Evolutionary conservation across 2,329 filamentous ascomycete species (phyloP).

Genomic region (Rosellinia necatrix): DNA sequence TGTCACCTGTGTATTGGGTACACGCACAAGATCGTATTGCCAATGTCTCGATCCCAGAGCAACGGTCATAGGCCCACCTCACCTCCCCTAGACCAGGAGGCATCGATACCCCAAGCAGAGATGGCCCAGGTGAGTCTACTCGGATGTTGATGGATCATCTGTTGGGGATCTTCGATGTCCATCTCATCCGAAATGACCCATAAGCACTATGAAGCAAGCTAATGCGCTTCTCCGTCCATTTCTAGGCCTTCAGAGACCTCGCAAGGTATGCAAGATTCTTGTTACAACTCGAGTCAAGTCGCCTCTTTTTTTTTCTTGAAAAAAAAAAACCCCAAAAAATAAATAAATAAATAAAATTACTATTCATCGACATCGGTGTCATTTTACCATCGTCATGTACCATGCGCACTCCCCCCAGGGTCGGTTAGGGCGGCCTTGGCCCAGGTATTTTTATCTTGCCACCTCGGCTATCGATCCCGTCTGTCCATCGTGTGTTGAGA

Average conservation of each 20-base stretch:
- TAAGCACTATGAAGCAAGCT: constrained; percentile 22
- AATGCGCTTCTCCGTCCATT: constrained; percentile 26
- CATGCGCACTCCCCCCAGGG: neutral
- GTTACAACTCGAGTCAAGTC: too few relatives aligned
- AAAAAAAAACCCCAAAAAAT: too few relatives aligned
- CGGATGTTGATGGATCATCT: neutral
- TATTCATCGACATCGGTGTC: too few relatives aligned
- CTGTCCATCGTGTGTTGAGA: too few relatives aligned
- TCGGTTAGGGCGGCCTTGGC: neutral
- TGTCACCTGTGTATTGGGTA: too few relatives aligned
- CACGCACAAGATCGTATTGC: constrained; percentile 25
- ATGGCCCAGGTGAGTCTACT: constrained; percentile 34
- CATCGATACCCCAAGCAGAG: constrained; percentile 32
- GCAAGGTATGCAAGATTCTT: constrained; percentile 41
- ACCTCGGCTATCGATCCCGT: too few relatives aligned
- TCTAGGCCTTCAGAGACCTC: constrained; percentile 43
- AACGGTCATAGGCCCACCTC: constrained; percentile 19
- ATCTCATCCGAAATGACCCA: neutral
- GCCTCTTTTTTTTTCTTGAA: too few relatives aligned
- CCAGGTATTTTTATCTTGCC: neutral
- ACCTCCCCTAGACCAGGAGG: constrained; percentile 17
- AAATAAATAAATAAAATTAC: too few relatives aligned
- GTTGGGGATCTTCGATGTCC: too few relatives aligned
- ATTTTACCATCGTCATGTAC: constrained; percentile 2
- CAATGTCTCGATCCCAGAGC: constrained; percentile 34